phyloP scores from a whole-genome alignment of 768 basidiomycete species.

The Leccinum boreale region DNA sequence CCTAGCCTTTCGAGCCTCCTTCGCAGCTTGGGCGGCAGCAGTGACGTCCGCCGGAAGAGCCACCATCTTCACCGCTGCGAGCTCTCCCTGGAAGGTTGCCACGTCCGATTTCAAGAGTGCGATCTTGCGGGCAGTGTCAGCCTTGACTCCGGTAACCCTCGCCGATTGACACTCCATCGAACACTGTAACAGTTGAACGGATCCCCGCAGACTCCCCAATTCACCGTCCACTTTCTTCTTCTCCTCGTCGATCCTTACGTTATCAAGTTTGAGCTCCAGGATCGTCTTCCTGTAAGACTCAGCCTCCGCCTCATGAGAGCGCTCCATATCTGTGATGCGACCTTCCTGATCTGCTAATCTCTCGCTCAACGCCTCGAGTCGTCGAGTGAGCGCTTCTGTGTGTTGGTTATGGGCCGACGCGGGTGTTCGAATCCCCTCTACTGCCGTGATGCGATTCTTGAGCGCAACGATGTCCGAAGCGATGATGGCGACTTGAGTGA shows the following conservation, averaged over 20 bases:
- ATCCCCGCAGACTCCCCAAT: constrained; percentile 2
- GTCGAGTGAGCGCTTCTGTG: constrained; percentile 5
- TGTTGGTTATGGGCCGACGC: not conserved
- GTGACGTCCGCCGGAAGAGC: not conserved
- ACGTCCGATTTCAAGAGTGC: constrained; percentile 17
- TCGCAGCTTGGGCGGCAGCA: constrained; percentile 1
- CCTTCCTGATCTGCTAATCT: constrained; percentile 11
- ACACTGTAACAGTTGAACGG: not conserved
- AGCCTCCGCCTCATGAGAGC: constrained; percentile 4
- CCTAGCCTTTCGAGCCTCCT: not conserved
- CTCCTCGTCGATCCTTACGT: constrained; percentile 2
- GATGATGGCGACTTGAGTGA: constrained; percentile 1
- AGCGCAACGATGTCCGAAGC: constrained; percentile 15
- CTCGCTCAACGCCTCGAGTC: constrained; percentile 7
- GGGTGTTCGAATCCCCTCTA: constrained; percentile 6
- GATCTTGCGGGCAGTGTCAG: constrained; percentile 17
- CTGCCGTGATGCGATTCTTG: constrained; percentile 14
- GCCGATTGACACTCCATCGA: constrained; percentile 15
- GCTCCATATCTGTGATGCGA: constrained; percentile 8
- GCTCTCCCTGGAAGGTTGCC: constrained; percentile 2
- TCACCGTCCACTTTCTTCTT: constrained; percentile 5
- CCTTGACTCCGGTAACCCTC: constrained; percentile 11
- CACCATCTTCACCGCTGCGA: constrained; percentile 7
- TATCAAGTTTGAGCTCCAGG: constrained; percentile 12
- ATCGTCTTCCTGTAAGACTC: constrained; percentile 3